These are phyloP conservation scores for Ceratobasidium sp. DNA, from an alignment of 1,284 basidiomycete species.

Conservation along the genomic window DNA sequence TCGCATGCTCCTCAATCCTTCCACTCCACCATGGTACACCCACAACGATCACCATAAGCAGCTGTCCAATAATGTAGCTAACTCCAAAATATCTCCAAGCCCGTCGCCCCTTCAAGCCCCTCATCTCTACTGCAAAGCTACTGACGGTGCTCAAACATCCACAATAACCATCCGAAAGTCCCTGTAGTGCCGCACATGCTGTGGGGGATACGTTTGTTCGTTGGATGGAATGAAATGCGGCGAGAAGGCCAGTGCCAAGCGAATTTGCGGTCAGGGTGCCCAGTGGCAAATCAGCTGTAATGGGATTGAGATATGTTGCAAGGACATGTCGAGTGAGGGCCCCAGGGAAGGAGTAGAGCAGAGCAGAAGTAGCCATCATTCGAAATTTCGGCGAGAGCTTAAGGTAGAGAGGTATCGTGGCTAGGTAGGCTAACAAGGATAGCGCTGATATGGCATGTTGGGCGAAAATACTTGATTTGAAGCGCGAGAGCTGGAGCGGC, in stretches of 20 bases:
- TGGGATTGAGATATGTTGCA: slow-evolving; percentile 74
- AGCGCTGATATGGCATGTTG: slow-evolving; percentile 49
- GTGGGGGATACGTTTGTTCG: slow-evolving; percentile 54
- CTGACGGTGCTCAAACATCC: slow-evolving; percentile 94
- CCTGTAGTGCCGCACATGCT: slow-evolving; percentile 77
- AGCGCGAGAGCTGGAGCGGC: slow-evolving; percentile 39
- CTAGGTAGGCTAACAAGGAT: slow-evolving; percentile 52
- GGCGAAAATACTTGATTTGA: slow-evolving; percentile 43
- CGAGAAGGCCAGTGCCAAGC: slow-evolving; percentile 80
- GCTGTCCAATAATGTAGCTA: slow-evolving; percentile 76
- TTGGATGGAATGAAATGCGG: slow-evolving; percentile 74
- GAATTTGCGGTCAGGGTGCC: slow-evolving; percentile 90
- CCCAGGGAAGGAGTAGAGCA: slow-evolving; percentile 90
- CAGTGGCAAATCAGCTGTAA: slow-evolving; percentile 70
- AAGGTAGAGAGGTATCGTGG: slow-evolving; percentile 79
- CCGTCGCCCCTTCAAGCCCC: slow-evolving; percentile 62
- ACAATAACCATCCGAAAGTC: slow-evolving; percentile 90
- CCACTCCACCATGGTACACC: slow-evolving; percentile 72
- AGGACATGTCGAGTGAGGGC: slow-evolving; percentile 85
- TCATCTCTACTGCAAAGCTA: slow-evolving; percentile 88
- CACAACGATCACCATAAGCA: slow-evolving; percentile 76
- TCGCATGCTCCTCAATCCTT: slow-evolving; percentile 50
- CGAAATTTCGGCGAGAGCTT: slow-evolving; percentile 73
- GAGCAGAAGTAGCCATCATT: slow-evolving; percentile 82
- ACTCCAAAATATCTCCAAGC: slow-evolving; percentile 72